Percentiles rank a stretch among this genome's conserved stretches.
These are phyloP conservation scores for Fusarium neocosmosporiellum DNA, from an alignment of 2,329 filamentous ascomycete genomes.

Conservation along the genomic window DNA sequence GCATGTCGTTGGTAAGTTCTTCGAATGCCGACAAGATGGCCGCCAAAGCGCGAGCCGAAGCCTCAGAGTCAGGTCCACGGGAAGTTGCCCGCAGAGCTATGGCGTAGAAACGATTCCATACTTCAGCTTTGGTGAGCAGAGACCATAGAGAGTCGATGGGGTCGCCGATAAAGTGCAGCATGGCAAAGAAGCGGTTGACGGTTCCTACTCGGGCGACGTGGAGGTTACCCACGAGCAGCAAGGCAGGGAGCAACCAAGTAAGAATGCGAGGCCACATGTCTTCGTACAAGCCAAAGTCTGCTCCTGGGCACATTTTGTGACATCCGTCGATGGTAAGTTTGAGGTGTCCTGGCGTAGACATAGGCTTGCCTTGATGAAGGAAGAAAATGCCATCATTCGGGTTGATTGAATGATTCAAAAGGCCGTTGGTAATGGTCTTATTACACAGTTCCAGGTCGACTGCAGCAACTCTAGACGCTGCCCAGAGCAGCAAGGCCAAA, in stretches of 20 bases:
- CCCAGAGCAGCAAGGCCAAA: neutral
- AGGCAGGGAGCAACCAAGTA: slow-evolving; percentile 20
- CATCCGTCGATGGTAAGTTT: slow-evolving; percentile 46
- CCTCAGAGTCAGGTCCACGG: neutral
- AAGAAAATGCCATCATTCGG: neutral
- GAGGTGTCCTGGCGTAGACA: neutral
- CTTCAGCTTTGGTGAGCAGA: neutral
- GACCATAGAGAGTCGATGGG: slow-evolving; percentile 12
- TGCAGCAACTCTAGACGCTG: neutral
- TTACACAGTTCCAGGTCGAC: neutral
- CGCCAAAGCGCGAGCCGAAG: slow-evolving; percentile 4
- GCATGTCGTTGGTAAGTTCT: slow-evolving; percentile 22
- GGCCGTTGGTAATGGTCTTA: neutral
- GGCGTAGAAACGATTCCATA: slow-evolving; percentile 7
- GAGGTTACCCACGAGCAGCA: slow-evolving; percentile 23
- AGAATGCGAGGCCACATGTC: slow-evolving; percentile 24
- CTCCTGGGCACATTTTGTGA: neutral
- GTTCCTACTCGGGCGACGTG: slow-evolving; percentile 15
- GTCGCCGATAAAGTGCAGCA: slow-evolving; percentile 17
- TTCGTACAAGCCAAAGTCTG: slow-evolving; percentile 16
- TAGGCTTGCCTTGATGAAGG: neutral
- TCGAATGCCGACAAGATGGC: slow-evolving; percentile 21
- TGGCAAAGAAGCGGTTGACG: neutral
- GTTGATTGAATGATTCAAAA: neutral
- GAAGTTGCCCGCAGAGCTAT: neutral